Conservation (phyloP, 2,329 filamentous ascomycete genomes). For the Fusarium marasasianum region DNA sequence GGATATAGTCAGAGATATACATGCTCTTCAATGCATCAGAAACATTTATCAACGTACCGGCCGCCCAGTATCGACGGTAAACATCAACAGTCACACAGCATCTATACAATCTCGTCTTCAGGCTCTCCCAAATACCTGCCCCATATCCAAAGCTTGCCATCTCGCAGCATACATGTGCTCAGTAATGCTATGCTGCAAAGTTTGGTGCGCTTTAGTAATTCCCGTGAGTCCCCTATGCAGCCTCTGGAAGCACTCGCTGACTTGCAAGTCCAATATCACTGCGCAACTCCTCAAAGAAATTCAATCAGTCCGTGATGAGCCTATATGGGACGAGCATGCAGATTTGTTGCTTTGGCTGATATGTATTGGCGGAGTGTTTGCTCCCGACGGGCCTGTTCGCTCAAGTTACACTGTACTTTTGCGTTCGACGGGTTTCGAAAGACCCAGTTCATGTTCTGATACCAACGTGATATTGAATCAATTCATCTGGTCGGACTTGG, state of each 20-base stretch:
- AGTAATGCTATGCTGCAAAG: conserved; percentile 51
- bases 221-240: conserved; percentile 44
- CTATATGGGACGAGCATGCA: rapidly evolving
- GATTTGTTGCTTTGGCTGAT: conserved; percentile 1
- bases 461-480: not conserved
- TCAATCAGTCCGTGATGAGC: not conserved
- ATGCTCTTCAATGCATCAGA: conserved; percentile 52
- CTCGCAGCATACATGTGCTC: conserved; percentile 55
- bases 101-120: conserved; percentile 54
- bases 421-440: not conserved
- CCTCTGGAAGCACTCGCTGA: rapidly evolving
- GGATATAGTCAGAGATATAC: conserved; percentile 50
- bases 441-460: not conserved
- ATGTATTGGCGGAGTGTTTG: not conserved
- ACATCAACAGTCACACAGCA: conserved; percentile 53
- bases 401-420: not conserved
- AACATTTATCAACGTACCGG: conserved; percentile 31
- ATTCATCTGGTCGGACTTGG: conserved; percentile 5
- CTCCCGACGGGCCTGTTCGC: not conserved
- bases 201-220: conserved; percentile 51
- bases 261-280: not conserved
- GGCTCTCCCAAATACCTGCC: conserved; percentile 32
- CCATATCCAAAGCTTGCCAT: conserved; percentile 47
- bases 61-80: conserved; percentile 42
- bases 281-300: not conserved